phyloP scores from a whole-genome alignment of 805 yeast genomes.

The Candida pseudoglaebosa region DNA sequence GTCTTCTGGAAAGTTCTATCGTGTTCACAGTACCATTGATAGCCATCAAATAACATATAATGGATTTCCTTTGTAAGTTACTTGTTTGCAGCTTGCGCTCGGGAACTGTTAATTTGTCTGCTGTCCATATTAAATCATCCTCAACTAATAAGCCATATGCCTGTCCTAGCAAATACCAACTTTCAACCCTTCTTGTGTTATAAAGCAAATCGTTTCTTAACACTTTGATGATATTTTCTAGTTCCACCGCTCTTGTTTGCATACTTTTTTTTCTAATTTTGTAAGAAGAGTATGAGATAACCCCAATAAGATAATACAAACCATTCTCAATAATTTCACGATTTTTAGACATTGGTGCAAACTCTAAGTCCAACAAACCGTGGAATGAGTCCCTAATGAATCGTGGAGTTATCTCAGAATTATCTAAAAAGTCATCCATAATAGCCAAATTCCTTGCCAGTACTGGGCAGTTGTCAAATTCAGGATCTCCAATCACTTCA shows the following conservation, averaged over 20 bases:
- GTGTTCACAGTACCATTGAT: conserved; percentile 36
- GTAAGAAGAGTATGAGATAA: conserved; percentile 64
- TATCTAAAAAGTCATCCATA: conserved; percentile 46
- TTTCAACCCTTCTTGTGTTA: conserved; percentile 67
- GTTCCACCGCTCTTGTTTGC: conserved; percentile 78
- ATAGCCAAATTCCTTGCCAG: conserved; percentile 44
- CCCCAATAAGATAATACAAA: conserved; percentile 65
- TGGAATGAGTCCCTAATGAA: conserved; percentile 47
- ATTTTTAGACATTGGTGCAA: conserved; percentile 23
- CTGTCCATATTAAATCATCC: conserved; percentile 88
- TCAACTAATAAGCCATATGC: conserved; percentile 76
- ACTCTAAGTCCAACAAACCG: conserved; percentile 39
- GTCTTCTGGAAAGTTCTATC: conserved; percentile 4
- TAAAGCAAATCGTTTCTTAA: conserved; percentile 64
- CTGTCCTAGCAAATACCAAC: conserved; percentile 83
- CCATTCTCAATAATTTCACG: conserved; percentile 43
- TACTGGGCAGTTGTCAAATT: conserved; percentile 34
- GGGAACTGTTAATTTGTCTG: conserved; percentile 66
- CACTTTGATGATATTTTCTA: conserved; percentile 67
- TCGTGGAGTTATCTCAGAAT: conserved; percentile 39
- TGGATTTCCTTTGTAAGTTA: conserved; percentile 59
- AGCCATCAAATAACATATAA: conserved; percentile 75
- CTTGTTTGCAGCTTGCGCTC: conserved; percentile 64
- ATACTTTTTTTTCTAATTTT: conserved; percentile 67
- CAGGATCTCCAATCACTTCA: conserved; percentile 69